phyloP scores from a whole-genome alignment of 176 grass and related monocot species.

The Leersia perrieri region DNA sequence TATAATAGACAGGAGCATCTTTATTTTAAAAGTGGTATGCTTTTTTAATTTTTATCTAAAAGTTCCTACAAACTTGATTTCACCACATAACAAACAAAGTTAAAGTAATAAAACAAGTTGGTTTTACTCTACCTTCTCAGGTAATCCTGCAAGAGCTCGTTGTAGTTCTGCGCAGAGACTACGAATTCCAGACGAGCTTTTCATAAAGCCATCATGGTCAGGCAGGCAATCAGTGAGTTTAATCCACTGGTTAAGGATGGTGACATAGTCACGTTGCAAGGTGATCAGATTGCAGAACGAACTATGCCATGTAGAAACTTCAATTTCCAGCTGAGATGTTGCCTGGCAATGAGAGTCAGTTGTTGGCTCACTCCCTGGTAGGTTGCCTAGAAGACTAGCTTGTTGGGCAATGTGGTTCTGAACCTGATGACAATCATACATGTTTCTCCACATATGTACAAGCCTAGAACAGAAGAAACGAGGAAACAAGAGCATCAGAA shows the following conservation, averaged over 20 bases:
- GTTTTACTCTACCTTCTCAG: conserved; percentile 69
- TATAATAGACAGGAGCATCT: not conserved
- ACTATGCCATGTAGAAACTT: conserved; percentile 79
- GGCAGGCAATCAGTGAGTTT: conserved; percentile 72
- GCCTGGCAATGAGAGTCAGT: conserved; percentile 73
- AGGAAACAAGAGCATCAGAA: conserved; percentile 8
- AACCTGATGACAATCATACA: conserved; percentile 94
- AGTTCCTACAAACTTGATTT: conserved; percentile 14
- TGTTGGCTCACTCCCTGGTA: conserved; percentile 71
- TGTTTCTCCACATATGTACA: conserved; percentile 90
- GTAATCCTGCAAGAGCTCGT: conserved; percentile 56
- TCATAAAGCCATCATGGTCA: conserved; percentile 56
- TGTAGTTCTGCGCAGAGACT: conserved; percentile 67
- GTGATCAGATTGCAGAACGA: conserved; percentile 81
- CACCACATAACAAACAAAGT: conserved; percentile 1
- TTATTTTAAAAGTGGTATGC: not conserved
- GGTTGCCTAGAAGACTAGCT: conserved; percentile 57
- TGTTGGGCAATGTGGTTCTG: conserved; percentile 83
- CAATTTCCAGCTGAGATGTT: conserved; percentile 74
- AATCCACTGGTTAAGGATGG: conserved; percentile 81
- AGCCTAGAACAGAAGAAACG: conserved; percentile 59
- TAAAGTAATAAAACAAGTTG: conserved; percentile 24
- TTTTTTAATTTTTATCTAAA: conserved; percentile 29
- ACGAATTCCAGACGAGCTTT: conserved; percentile 55
- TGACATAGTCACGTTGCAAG: conserved; percentile 73